Conservation (phyloP, 306 rosid genomes). For the Alnus glutinosa region DNA sequence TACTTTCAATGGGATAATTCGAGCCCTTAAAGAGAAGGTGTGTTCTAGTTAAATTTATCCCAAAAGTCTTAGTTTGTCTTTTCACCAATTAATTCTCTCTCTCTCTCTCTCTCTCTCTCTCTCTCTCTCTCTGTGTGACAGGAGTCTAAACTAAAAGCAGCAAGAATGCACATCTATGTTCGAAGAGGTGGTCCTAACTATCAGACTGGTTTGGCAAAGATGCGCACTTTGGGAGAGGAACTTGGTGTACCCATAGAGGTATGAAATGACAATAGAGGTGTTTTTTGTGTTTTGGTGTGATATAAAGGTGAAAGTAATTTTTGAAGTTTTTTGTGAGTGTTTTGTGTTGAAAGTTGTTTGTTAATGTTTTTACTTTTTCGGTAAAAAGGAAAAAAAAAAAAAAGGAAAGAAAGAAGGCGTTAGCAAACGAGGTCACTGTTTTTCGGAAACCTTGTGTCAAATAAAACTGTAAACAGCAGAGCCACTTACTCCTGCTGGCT, state of each 20-base stretch:
- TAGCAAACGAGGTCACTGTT: neutral
- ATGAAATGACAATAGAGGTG: neutral
- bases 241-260: slow-evolving; percentile 85
- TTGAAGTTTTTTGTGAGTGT: too few species aligned
- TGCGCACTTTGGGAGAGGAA: slow-evolving; percentile 78
- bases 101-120: slow-evolving; percentile 5
- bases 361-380: too few species aligned
- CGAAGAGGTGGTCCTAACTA: slow-evolving; percentile 94
- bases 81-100: neutral
- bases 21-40: slow-evolving; percentile 79
- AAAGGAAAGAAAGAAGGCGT: too few species aligned
- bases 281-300: too few species aligned
- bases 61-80: neutral
- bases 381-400: too few species aligned
- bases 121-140: slow-evolving; percentile 17
- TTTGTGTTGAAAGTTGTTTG: too few species aligned
- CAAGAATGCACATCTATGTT: slow-evolving; percentile 75
- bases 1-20: slow-evolving; percentile 77
- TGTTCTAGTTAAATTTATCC: slow-evolving; percentile 13
- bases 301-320: too few species aligned
- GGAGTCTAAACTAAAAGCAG: slow-evolving; percentile 80
- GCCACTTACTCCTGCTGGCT: slow-evolving; percentile 1
- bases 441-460: slow-evolving; percentile 8
- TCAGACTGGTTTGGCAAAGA: slow-evolving; percentile 74
- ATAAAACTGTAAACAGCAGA: neutral